Evolutionary conservation across 2,329 filamentous ascomycete genomes (phyloP), one percentile per base, ranked within the genome.

Genomic region (Paracoccidioides lutzii): DNA sequence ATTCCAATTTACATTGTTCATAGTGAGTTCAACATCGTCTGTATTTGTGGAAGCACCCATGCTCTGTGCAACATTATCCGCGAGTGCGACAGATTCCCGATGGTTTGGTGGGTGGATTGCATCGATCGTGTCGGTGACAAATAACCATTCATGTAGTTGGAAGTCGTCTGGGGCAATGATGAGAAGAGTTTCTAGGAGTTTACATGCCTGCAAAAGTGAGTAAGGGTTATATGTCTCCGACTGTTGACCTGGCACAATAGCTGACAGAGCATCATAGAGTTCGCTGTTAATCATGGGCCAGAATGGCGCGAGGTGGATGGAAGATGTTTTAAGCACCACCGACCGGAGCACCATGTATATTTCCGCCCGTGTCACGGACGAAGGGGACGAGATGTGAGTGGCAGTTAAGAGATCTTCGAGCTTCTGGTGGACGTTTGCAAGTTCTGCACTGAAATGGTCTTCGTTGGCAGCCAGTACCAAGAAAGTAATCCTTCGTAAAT

Each of bases 141-240:
- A 98, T 3, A 97, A 81, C 93, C 93, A 98, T 74, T 96, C 89
- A 65, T 95, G 86, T n/a, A 97, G 80, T 70, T 97, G 93, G 72
- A 97, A 98, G 68, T 98, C 93, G 62, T 98, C 93, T 0, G 90
- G 91, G 4, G 87, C 85, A 6, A 90, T 77, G 45, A 89, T 84
- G 12, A 97, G 80, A n/a, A 98, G 77, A 22, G 90, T 76, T 65
- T 98, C 93, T 3, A 98, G 79, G 3, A 98, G 78, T 67, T 97
- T 98, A 73, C 90, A 96, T 0, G 90, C 90, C 69, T 98, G 91
- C 3, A 98, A 74, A 14, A 96, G 75, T 2, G 87, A 83, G 2
- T 82, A 74, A 61, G 88, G 86, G 65, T 81, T 88, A 71, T 89
- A 95, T 9, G 81, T 85, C 30, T 93, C 87, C 10, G 82, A 85